Evolutionary conservation across 306 rosid species (phyloP), one percentile per base, ranked within the genome.

Genomic region (Vachellia pachyceras): DNA sequence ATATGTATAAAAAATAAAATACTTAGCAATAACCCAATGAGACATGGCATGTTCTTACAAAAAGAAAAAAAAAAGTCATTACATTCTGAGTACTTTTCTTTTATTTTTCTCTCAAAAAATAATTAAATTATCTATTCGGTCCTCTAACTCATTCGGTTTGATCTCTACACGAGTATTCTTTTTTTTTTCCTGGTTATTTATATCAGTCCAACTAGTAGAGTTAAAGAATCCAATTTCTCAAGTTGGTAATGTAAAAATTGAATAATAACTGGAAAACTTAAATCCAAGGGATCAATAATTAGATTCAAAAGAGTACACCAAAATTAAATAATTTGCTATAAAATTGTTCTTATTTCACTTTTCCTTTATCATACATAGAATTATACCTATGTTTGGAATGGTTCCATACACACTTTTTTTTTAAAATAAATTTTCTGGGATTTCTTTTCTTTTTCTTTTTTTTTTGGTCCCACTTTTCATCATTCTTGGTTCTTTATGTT

Each of bases 401-500:
- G 92, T 84, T 64, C 84, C 86, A 55, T 64, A 70, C 67, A 83
- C 90, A 84, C 95, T 91, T 95, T 85, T 81, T 82, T 82, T n/a
- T n/a, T n/a, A n/a, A n/a, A n/a, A n/a, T n/a, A 4, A 36, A 77
- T 89, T 91, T 82, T 63, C 77, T 86, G 72, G 80, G 88, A 85
- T 83, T 92, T 86, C 82, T 85, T 84, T 89, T 89, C n/a, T n/a
- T 84, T 46, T 46, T 74, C 82, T n/a, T 89, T 89, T 93, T 82
- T 84, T 90, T 90, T 90, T 76, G 69, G 87, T 79, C 75, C 88
- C 78, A 86, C 99, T 93, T 95, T 95, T 90, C 98, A 95, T 95
- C 99, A 95, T 95, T 93, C 99, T 90, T 89, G 88, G 85, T 80
- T 82, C 95, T 91, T 95, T 90, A 87, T 88, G 89, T 86, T 87